Percentiles rank a stretch among this genome's conserved stretches.
Conservation (phyloP, 768 basidiomycete species). For the Pleurotus platypus region DNA sequence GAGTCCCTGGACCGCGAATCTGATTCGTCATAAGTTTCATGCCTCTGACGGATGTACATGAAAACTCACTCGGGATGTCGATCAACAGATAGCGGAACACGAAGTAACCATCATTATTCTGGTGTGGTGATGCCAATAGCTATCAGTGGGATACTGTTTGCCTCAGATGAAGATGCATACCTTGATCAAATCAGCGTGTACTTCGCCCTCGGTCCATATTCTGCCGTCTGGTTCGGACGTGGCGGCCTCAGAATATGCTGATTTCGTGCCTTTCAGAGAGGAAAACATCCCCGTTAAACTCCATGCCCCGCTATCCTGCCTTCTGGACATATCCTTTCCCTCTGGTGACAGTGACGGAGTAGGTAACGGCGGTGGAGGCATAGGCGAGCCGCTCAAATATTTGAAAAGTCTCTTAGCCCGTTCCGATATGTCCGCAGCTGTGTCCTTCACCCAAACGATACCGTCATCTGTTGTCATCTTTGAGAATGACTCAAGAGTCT, state of each 20-base stretch:
- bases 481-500: slow-evolving; percentile 35
- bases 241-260: slow-evolving; percentile 24
- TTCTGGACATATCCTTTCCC: slow-evolving; percentile 22
- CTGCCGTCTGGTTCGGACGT: slow-evolving; percentile 31
- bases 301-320: slow-evolving; percentile 40
- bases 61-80: slow-evolving; percentile 70
- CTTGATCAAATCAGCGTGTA: slow-evolving; percentile 74
- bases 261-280: slow-evolving; percentile 45
- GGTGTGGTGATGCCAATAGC: background rate
- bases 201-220: slow-evolving; percentile 70
- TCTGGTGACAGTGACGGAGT: slow-evolving; percentile 24
- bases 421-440: slow-evolving; percentile 37
- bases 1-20: slow-evolving; percentile 62
- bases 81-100: slow-evolving; percentile 74
- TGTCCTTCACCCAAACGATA: slow-evolving; percentile 41
- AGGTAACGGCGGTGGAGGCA: slow-evolving; percentile 31
- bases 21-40: slow-evolving; percentile 20
- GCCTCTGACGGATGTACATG: slow-evolving; percentile 15
- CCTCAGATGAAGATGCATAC: slow-evolving; percentile 35
- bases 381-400: slow-evolving; percentile 66
- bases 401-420: slow-evolving; percentile 57
- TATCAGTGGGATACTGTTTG: slow-evolving; percentile 9
- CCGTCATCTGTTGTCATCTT: slow-evolving; percentile 57
- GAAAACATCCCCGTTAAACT: slow-evolving; percentile 68
- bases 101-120: slow-evolving; percentile 79